phyloP scores from a whole-genome alignment of 495 filamentous ascomycete genomes.

The Penicillium robsamsonii region DNA sequence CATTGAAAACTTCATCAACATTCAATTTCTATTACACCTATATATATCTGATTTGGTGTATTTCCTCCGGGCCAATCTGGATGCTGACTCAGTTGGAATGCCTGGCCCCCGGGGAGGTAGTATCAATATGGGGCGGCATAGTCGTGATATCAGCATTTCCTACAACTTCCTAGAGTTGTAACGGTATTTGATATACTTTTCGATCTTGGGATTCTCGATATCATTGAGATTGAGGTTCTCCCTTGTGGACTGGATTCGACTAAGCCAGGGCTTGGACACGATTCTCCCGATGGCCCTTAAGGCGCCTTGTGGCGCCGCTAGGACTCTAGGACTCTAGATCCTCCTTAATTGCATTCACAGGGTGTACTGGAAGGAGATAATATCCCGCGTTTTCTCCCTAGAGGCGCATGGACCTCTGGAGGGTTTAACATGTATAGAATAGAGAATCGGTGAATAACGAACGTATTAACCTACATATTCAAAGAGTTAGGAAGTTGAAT shows the following conservation, averaged over 20 bases:
- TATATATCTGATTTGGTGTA: background rate
- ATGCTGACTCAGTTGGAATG: slow-evolving; percentile 8
- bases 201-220: background rate
- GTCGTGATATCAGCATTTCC: background rate
- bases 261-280: slow-evolving; percentile 12
- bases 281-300: slow-evolving; percentile 15
- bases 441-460: background rate
- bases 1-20: background rate
- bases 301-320: background rate
- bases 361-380: slow-evolving; percentile 12
- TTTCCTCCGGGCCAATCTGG: background rate
- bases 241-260: slow-evolving; percentile 5
- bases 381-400: slow-evolving; percentile 1
- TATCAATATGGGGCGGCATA: background rate
- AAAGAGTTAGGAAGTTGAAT: background rate
- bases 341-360: slow-evolving; percentile 9
- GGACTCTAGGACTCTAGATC: background rate
- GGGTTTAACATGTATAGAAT: background rate
- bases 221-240: background rate
- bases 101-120: background rate
- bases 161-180: background rate
- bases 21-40: background rate
- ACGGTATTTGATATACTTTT: background rate
- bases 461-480: background rate
- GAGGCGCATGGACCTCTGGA: slow-evolving; percentile 7